These are phyloP conservation scores for Chamaecrista fasciculata DNA, from an alignment of 306 rosid species.

Conservation along the genomic window DNA sequence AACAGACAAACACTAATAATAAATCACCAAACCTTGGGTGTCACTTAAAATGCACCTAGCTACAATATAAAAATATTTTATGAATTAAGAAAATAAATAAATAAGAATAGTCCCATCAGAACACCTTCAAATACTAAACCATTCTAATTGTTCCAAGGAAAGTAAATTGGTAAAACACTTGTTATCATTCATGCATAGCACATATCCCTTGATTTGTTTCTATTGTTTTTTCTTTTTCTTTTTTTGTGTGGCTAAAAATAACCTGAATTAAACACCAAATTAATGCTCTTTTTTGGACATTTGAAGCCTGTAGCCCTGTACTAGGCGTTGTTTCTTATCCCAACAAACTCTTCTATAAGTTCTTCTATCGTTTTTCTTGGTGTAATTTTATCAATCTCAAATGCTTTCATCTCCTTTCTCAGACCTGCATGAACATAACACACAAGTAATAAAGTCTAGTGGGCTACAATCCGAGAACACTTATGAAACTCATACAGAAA, in stretches of 20 bases:
- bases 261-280: neutral
- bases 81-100: no score
- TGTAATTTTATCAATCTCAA: constrained; percentile 60
- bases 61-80: no score
- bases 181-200: no score
- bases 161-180: no score
- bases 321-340: constrained; percentile 38
- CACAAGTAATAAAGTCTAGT: neutral
- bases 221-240: neutral
- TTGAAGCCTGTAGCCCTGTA: neutral
- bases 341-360: constrained; percentile 63
- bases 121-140: no score
- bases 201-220: no score
- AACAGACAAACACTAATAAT: no score
- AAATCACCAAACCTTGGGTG: no score
- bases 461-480: neutral
- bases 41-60: no score
- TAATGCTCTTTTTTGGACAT: neutral
- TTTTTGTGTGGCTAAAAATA: neutral
- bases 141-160: no score
- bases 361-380: constrained; percentile 70
- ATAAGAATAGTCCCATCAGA: no score
- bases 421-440: constrained; percentile 45
- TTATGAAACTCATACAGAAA: neutral
- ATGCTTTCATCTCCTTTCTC: constrained; percentile 64